These are phyloP conservation scores for Aspergillus nidulans DNA, from an alignment of 495 filamentous ascomycete genomes.

Conservation along the genomic window DNA sequence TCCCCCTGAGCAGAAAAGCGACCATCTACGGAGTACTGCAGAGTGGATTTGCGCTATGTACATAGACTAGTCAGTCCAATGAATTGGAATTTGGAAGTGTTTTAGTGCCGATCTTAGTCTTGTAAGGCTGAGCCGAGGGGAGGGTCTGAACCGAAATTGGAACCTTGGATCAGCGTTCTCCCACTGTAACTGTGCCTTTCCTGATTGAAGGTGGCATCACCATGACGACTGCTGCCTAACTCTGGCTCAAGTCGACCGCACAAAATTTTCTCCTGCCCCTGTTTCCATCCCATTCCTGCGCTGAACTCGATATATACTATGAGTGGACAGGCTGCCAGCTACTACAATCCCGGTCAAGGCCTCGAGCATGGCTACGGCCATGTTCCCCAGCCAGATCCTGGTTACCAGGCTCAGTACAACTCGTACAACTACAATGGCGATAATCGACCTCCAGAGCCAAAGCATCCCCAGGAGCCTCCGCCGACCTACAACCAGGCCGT, in stretches of 20 bases:
- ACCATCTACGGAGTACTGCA: background rate
- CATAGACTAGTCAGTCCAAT: conserved; percentile 2
- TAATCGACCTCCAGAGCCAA: conserved; percentile 24
- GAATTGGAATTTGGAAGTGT: no score
- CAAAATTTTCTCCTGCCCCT: background rate
- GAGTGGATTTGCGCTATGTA: background rate
- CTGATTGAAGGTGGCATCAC: background rate
- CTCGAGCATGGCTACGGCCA: conserved; percentile 14
- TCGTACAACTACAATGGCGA: no score
- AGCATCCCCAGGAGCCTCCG: conserved; percentile 28
- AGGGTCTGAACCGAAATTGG: no score
- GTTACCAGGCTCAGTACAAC: conserved; percentile 12
- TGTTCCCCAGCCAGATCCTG: conserved; percentile 9
- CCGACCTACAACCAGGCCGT: conserved; percentile 29
- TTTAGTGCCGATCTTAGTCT: background rate
- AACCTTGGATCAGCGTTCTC: conserved; percentile 1
- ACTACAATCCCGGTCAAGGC: conserved; percentile 33
- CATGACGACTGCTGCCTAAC: conserved; percentile 5
- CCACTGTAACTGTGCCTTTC: background rate
- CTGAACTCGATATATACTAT: conserved; percentile 24
- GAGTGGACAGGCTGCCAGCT: conserved; percentile 42
- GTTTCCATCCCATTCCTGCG: background rate
- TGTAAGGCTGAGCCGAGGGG: conserved; percentile 7
- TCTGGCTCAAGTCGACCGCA: no score
- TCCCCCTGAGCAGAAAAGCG: conserved; percentile 4